A percentile compares a stretch with the other conserved stretches of the same genome.
Conservation (phyloP, 129 eudicot genomes). For the Centaurea solstitialis region DNA sequence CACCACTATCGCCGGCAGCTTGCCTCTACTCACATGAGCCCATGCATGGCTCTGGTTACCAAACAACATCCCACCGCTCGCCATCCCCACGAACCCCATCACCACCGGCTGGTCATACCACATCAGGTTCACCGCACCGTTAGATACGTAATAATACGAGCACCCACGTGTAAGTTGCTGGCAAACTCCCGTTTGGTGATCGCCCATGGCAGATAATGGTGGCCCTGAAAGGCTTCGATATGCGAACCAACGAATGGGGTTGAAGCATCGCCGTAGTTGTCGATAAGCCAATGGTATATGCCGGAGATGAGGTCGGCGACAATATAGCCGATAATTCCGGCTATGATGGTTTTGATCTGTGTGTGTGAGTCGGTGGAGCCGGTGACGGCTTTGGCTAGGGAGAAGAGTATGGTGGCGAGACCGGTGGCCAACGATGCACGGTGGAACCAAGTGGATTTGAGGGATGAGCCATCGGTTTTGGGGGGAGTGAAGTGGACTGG, state of each 20-base stretch:
- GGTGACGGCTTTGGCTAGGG: conserved; percentile 49
- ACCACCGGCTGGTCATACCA: conserved; percentile 32
- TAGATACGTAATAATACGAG: conserved; percentile 35
- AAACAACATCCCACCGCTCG: conserved; percentile 67
- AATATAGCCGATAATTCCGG: conserved; percentile 54
- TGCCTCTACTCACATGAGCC: conserved; percentile 62
- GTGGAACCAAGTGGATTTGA: conserved; percentile 65
- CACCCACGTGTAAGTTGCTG: conserved; percentile 62
- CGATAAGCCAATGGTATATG: conserved; percentile 75
- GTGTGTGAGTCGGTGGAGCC: conserved; percentile 30
- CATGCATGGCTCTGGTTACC: conserved; percentile 74
- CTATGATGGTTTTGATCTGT: conserved; percentile 51
- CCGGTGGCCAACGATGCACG: conserved; percentile 66
- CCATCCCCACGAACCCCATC: conserved; percentile 48
- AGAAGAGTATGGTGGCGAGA: conserved; percentile 50
- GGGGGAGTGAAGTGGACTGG: not conserved
- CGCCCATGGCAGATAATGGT: conserved; percentile 64
- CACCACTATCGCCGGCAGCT: conserved; percentile 60
- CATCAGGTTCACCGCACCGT: conserved; percentile 27
- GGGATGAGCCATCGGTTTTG: conserved; percentile 33
- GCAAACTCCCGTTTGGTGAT: conserved; percentile 63
- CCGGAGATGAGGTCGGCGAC: conserved; percentile 74
- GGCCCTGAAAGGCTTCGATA: conserved; percentile 69
- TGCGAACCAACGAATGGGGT: conserved; percentile 70
- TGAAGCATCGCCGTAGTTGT: conserved; percentile 60